Evolutionary conservation across 495 filamentous ascomycete species (phyloP), one percentile per base, ranked within the genome.

Genomic region (Penicillium cosmopolitanum): DNA sequence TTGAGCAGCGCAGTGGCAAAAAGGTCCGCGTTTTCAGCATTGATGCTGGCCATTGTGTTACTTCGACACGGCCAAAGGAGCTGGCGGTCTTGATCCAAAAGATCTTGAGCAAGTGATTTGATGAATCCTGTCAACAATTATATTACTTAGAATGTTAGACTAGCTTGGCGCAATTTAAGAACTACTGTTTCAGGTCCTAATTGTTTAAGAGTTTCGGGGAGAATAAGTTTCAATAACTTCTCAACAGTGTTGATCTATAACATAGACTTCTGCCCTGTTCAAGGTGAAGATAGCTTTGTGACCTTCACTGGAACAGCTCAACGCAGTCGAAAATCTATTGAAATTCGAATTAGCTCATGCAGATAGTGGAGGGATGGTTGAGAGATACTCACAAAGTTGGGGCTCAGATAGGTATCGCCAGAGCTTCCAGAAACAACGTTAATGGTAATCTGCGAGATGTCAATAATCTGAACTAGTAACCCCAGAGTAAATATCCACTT

Each of bases 371-470:
- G 8, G 8, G 28, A 31, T 0, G 12, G 23, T 0, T 48, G 18
- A 52, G 23, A n/a, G 35, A 10, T 12, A 79, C 82, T 83, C 66
- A 87, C 84, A 59, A 87, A 74, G 57, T 88, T 88, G 8, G 86
- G 86, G 42, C 75, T 80, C 58, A 89, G 67, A 60, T 79, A 88
- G 0, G 68, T 68, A 28, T 65, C 70, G 2, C 85, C 84, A 15
- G 76, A 78, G 68, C 80, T 87, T 6, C 87, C 86, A 11, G 84
- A 87, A 21, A 82, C 71, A 21, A 82, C 82, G 51, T 61, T 78
- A 56, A 89, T 85, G 3, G 82, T 81, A 21, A 89, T 82, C 73
- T 75, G 55, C 23, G 38, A 36, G 15, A 15, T 18, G 8, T 18
- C 10, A 43, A 40, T 31, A 2, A 15, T 9, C 46, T 10, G 3